Percentiles rank a stretch among this genome's conserved stretches.
Conservation (phyloP, 257 asterid species). For the Capsicum chinense region DNA sequence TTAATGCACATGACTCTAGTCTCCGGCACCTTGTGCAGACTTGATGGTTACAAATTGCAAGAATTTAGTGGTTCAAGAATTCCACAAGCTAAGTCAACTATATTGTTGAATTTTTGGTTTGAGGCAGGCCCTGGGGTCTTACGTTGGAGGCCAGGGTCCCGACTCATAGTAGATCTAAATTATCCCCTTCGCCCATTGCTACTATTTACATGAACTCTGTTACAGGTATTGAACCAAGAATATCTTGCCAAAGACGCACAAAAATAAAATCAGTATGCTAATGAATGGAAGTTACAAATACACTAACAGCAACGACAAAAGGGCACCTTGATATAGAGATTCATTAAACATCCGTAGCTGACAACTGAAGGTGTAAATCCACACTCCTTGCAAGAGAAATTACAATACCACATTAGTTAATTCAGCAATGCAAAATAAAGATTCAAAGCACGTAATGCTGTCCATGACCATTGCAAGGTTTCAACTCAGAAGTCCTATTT, state of each 20-base stretch:
- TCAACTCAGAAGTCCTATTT: neutral
- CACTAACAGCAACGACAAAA: neutral
- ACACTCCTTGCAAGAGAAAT: conserved; percentile 69
- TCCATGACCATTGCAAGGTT: conserved; percentile 20
- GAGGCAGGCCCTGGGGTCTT: neutral
- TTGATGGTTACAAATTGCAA: no score
- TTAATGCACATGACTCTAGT: no score
- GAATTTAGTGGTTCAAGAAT: neutral
- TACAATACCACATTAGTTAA: conserved; percentile 10
- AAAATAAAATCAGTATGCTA: neutral
- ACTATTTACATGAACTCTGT: conserved; percentile 1
- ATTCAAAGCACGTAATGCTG: neutral
- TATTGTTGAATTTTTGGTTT: neutral
- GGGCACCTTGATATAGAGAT: conserved; percentile 82
- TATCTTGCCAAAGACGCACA: neutral
- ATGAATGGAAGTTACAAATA: neutral
- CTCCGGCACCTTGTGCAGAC: no score
- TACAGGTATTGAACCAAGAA: neutral
- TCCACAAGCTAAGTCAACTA: neutral
- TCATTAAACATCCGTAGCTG: conserved; percentile 94
- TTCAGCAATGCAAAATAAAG: neutral
- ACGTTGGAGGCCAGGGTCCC: neutral
- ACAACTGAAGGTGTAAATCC: conserved; percentile 83
- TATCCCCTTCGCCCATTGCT: neutral
- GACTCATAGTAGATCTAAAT: neutral